Evolutionary conservation across 441 rosid genomes (phyloP).

Genomic region (Erodium texanum): DNA sequence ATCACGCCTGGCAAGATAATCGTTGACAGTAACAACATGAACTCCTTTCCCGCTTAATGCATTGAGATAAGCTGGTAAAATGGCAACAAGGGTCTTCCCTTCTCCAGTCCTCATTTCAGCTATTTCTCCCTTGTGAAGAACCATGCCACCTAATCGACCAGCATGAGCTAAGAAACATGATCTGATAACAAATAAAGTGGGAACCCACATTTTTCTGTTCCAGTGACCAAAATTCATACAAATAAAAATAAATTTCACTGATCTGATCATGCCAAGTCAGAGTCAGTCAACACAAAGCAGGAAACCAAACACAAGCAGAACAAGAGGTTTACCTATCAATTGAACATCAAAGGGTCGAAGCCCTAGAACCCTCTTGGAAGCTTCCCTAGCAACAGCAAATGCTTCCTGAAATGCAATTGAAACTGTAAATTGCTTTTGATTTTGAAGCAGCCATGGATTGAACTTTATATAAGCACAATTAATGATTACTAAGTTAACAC

Average conservation of each 20-base stretch:
- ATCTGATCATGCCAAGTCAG: background rate
- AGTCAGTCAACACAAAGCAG: background rate
- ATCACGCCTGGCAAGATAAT: constrained; percentile 89
- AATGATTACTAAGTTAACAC: background rate
- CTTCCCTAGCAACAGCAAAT: constrained; percentile 90
- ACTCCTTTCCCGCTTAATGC: constrained; percentile 91
- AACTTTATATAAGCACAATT: background rate
- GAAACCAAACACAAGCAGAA: background rate
- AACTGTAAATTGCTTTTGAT: background rate
- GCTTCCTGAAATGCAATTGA: constrained; percentile 51
- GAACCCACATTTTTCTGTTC: background rate
- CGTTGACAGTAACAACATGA: constrained; percentile 87
- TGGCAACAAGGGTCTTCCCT: constrained; percentile 96
- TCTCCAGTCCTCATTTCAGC: constrained; percentile 99
- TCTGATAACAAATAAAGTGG: background rate
- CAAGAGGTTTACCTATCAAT: constrained; percentile 48
- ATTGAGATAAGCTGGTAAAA: constrained; percentile 89
- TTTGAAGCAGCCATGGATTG: background rate
- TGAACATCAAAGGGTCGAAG: constrained; percentile 92
- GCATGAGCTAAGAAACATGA: background rate
- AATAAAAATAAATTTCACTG: background rate
- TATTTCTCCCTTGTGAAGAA: constrained; percentile 93
- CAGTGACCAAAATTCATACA: background rate
- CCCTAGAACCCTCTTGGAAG: constrained; percentile 80
- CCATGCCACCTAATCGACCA: constrained; percentile 69